These are phyloP conservation scores for Peziza echinospora DNA, from an alignment of 495 filamentous ascomycete species.

Conservation along the genomic window DNA sequence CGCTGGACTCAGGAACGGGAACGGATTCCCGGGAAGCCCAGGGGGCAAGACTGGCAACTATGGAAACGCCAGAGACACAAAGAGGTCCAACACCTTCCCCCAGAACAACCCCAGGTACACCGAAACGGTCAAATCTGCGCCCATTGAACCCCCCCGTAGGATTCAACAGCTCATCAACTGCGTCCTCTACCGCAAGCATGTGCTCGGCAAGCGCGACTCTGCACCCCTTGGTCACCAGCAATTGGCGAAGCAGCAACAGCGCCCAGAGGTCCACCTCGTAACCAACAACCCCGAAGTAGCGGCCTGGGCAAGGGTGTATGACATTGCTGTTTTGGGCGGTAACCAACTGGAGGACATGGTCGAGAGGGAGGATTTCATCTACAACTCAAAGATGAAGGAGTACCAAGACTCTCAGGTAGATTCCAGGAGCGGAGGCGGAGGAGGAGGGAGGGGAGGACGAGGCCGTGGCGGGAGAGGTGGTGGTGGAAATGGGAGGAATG, in stretches of 20 bases:
- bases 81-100: background rate
- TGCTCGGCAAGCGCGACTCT: conserved; percentile 20
- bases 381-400: conserved; percentile 4
- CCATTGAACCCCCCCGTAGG: conserved; percentile 25
- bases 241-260: conserved; percentile 11
- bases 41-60: background rate
- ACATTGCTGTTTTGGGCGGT: conserved; percentile 33
- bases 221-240: conserved; percentile 10
- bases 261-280: conserved; percentile 30
- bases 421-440: conserved; percentile 2
- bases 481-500: conserved; percentile 5
- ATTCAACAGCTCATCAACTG: conserved; percentile 32
- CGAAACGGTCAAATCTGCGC: conserved; percentile 19
- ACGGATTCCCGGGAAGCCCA: conserved; percentile 4
- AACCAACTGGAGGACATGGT: conserved; percentile 7
- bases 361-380: conserved; percentile 13
- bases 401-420: conserved; percentile 3
- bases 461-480: conserved; percentile 4
- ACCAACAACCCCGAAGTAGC: conserved; percentile 36
- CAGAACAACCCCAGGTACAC: conserved; percentile 1
- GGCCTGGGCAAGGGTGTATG: conserved; percentile 37
- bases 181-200: conserved; percentile 38
- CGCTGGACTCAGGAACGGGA: conserved; percentile 3
- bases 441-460: background rate
- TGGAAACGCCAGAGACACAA: background rate